Evolutionary conservation across 306 rosid species (phyloP).

Genomic region (Cyamopsis tetragonoloba): DNA sequence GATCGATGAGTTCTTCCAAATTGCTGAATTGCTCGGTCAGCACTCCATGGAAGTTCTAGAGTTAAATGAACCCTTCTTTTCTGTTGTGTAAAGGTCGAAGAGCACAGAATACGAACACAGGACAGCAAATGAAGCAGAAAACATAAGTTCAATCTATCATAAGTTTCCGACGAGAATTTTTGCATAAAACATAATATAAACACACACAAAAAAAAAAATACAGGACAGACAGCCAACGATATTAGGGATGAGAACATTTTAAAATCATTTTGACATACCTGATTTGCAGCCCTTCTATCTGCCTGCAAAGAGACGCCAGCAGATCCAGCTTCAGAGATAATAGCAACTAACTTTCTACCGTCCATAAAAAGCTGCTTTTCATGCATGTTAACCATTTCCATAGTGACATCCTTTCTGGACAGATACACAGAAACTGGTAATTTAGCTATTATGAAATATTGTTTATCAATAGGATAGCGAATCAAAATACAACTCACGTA

Average conservation of each 20-base stretch:
- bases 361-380: conserved; percentile 99
- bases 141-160: background rate
- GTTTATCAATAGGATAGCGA: background rate
- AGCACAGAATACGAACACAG: conserved; percentile 7
- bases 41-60: conserved; percentile 99
- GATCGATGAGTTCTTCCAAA: conserved; percentile 99
- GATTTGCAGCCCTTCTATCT: conserved; percentile 88
- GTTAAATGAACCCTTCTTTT: conserved; percentile 96
- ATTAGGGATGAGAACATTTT: background rate
- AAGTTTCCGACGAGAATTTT: conserved; percentile 2
- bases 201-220: too few species aligned
- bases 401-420: conserved; percentile 80
- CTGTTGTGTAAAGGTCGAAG: conserved; percentile 41
- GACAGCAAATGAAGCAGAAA: conserved; percentile 18
- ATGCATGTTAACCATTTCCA: conserved; percentile 99
- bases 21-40: conserved; percentile 98
- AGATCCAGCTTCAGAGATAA: conserved; percentile 99
- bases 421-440: conserved; percentile 17
- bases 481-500: conserved; percentile 60
- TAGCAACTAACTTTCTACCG: conserved; percentile 87
- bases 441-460: conserved; percentile 10
- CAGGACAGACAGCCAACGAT: background rate
- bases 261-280: conserved; percentile 43
- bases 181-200: too few species aligned
- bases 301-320: conserved; percentile 99